Evolutionary conservation across 345 rosid species (phyloP).

Genomic region (Ceriops decandra): DNA sequence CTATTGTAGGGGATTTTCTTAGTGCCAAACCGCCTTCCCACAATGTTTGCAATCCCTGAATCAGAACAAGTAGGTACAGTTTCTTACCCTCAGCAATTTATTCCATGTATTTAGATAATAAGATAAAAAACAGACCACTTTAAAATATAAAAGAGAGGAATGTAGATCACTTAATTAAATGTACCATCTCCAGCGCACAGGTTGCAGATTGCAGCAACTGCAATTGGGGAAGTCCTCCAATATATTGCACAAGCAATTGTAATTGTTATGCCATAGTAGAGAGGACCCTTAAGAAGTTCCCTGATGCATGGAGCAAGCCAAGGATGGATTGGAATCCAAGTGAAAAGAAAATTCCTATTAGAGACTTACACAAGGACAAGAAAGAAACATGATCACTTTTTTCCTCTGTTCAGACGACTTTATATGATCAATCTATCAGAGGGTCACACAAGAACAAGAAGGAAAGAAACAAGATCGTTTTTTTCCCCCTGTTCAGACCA

Average conservation of each 20-base stretch:
- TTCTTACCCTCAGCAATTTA: background rate
- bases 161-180: slow-evolving; percentile 6
- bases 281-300: slow-evolving; percentile 93
- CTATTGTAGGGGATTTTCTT: slow-evolving; percentile 74
- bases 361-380: background rate
- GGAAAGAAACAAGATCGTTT: background rate
- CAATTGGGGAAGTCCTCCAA: slow-evolving; percentile 80
- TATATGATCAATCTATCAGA: background rate
- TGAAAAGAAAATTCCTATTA: background rate
- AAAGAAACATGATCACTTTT: background rate
- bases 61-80: background rate
- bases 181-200: slow-evolving; percentile 99
- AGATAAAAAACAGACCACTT: background rate
- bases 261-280: slow-evolving; percentile 63
- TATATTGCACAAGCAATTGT: slow-evolving; percentile 55
- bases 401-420: background rate
- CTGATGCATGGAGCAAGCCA: slow-evolving; percentile 41
- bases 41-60: slow-evolving; percentile 85
- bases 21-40: slow-evolving; percentile 69
- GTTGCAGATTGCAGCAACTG: slow-evolving; percentile 79
- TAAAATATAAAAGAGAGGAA: background rate
- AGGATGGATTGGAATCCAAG: slow-evolving; percentile 3
- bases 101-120: background rate
- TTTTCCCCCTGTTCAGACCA: background rate
- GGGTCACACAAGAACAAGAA: background rate